Base-by-base conservation (phyloP, 495 filamentous ascomycete genomes). In the Physcia stellaris region DNA sequence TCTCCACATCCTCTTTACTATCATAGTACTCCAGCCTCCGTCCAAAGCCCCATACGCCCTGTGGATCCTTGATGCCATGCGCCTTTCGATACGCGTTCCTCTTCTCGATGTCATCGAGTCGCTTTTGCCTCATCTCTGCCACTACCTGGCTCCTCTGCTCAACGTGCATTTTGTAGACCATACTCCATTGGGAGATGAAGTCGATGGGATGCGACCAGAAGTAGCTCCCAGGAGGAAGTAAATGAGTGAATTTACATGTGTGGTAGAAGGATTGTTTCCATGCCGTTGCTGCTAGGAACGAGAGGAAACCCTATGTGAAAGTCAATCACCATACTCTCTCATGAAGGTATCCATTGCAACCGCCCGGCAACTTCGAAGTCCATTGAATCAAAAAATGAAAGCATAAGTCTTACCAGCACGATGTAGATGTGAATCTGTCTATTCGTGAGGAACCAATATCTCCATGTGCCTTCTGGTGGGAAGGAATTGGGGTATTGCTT, bases 401-500 rank as follows among this genome's bases (percentile, higher is more conserved):
- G 26, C 6, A 4, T 20, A 35, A 23, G 7, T 53, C 71, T 24
- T 65, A 92, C 86, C 54, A 93, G 58, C 1, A 79, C 77, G 57
- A 94, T 86, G 56, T 66, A 79, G 2, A 80, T 43, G 60, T 94
- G 86, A 45, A 94, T 73, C 50, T 61, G 68, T 29, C 68, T 66
- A 60, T 65, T 82, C 40, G 77, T 71, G 49, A 86, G 60, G 51
- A 94, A 82, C 68, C 75, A 80, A 53, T 77, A 62, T 67, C 80
- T 69, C 39, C 81, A 80, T 4, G 77, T 80, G 5, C 80, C 79
- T 53, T 76, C 63, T 0, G 81, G 71, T 20, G 84, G 79, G 59
- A 86, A 80, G 70, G 88, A 75, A 38, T 81, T 73, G 16, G 86
- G 86, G 53, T 93, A 94, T 40, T 80, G 55, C 54, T 68, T 78